A percentile compares a stretch with the other conserved stretches of the same genome.
phyloP scores from a whole-genome alignment of 768 basidiomycete genomes.

The Leccinum truebloodii region DNA sequence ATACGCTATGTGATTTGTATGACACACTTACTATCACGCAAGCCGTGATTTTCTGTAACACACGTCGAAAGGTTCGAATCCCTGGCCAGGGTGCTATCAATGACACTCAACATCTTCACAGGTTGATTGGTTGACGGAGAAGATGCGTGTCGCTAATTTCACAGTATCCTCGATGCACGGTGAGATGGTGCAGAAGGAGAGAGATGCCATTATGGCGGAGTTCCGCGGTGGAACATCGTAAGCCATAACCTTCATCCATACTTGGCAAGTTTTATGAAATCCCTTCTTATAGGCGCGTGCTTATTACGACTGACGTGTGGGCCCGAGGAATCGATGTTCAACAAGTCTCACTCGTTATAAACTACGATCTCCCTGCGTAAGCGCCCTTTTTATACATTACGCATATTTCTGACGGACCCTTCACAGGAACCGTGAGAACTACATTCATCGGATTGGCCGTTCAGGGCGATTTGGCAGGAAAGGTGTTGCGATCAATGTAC shows the following conservation, averaged over 20 bases:
- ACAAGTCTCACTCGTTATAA: constrained; percentile 96
- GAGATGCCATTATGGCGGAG: constrained; percentile 96
- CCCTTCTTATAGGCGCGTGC: constrained; percentile 65
- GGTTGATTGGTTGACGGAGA: constrained; percentile 99
- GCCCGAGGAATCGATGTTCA: constrained; percentile 98
- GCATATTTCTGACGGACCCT: constrained; percentile 14
- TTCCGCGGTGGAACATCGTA: constrained; percentile 92
- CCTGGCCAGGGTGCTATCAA: not conserved
- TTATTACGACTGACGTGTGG: constrained; percentile 97
- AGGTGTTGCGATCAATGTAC: constrained; percentile 98
- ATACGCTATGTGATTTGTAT: constrained; percentile 95
- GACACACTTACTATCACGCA: constrained; percentile 99
- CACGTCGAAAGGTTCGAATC: constrained; percentile 80
- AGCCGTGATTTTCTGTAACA: constrained; percentile 99
- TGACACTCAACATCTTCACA: constrained; percentile 32
- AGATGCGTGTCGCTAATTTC: constrained; percentile 98
- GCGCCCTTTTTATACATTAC: constrained; percentile 22
- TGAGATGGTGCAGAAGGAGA: constrained; percentile 94
- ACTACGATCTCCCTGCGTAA: constrained; percentile 93
- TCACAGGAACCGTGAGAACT: constrained; percentile 92
- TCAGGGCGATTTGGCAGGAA: constrained; percentile 99
- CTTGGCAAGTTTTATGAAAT: constrained; percentile 9
- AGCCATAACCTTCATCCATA: constrained; percentile 30
- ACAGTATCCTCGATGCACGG: constrained; percentile 97
- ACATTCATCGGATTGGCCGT: constrained; percentile 99